Base-by-base conservation (phyloP, 164 flowering plant genomes). In the Aristolochia contorta region DNA sequence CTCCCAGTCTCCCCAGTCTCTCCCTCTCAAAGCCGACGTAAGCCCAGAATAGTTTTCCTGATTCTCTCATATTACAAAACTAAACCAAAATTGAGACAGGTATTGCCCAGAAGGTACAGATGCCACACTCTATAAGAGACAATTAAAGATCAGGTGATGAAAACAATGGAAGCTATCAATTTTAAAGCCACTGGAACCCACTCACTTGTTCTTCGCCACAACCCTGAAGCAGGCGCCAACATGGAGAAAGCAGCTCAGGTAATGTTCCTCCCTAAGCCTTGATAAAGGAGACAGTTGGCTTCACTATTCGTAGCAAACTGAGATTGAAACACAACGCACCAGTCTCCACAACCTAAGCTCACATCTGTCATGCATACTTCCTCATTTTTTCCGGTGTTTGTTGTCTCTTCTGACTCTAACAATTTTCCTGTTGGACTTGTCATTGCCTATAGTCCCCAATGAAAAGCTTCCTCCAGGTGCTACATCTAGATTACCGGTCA, bases 401-500 rank as follows among this genome's bases (percentile, higher is more conserved):
- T 63, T 68, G 23, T 57, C 62, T 52, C 78, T 60, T 24, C 24
- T 63, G 2, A 60, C 64, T 60, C 53, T 71, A 12, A 71, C 25
- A 16, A 57, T 16, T 69, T 41, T 71, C 57, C 78, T 67, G 25
- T 27, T 55, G 25, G 78, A 46, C 57, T 75, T 75, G 32, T 75
- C 78, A 16, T 54, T 61, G 46, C 72, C 70, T 4, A 61, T 61
- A 9, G 72, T 63, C 13, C 78, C 78, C 56, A 75, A 19, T 24
- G 78, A 75, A 64, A 75, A 71, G 56, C 78, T 75, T 37, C 78
- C 75, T 55, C 66, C 64, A 21, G 55, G 53, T 24, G 60, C 6
- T 5, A 69, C 69, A 8, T 78, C 86, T 14, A 80, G 58, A 68
- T 82, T 85, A 47, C 80, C 77, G 43, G 80, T 75, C 9, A 82